A percentile compares a stretch with the other conserved stretches of the same genome.
phyloP scores from a whole-genome alignment of 441 rosid species.

The Euphorbia corollata region DNA sequence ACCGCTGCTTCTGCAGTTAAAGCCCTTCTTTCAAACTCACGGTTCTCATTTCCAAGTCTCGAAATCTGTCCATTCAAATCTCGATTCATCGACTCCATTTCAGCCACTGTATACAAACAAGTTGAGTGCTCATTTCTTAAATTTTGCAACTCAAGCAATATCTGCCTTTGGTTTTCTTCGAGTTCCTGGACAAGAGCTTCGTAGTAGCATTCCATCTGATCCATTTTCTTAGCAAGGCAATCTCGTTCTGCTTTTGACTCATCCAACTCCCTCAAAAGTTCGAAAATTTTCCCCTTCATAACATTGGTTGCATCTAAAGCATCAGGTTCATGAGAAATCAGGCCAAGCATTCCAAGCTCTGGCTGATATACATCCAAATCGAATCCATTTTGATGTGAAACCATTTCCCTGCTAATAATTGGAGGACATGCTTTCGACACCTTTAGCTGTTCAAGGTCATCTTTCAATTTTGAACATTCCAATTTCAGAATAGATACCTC shows the following conservation, averaged over 20 bases:
- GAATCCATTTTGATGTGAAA: constrained; percentile 37
- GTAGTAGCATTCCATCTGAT: constrained; percentile 98
- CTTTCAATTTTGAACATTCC: constrained; percentile 69
- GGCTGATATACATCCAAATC: constrained; percentile 69
- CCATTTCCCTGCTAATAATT: constrained; percentile 28
- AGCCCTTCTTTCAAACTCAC: constrained; percentile 76
- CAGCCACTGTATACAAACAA: constrained; percentile 61
- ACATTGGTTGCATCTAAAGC: constrained; percentile 51
- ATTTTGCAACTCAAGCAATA: constrained; percentile 83
- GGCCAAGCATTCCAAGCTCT: constrained; percentile 64
- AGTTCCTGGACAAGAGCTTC: constrained; percentile 96
- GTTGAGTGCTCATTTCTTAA: constrained; percentile 85
- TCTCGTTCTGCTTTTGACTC: constrained; percentile 83
- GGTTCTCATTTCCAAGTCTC: constrained; percentile 66
- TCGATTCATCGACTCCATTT: constrained; percentile 73
- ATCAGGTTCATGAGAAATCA: constrained; percentile 54
- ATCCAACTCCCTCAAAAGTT: constrained; percentile 82
- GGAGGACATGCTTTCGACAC: constrained; percentile 33
- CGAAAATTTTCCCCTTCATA: constrained; percentile 69
- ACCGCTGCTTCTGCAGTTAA: constrained; percentile 75
- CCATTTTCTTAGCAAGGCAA: constrained; percentile 85
- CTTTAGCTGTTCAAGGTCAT: constrained; percentile 52
- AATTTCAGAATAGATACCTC: constrained; percentile 75
- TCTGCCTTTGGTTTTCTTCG: constrained; percentile 93
- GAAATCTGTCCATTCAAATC: constrained; percentile 56